phyloP scores from a whole-genome alignment of 257 asterid species.

The Penstemon newberryi region DNA sequence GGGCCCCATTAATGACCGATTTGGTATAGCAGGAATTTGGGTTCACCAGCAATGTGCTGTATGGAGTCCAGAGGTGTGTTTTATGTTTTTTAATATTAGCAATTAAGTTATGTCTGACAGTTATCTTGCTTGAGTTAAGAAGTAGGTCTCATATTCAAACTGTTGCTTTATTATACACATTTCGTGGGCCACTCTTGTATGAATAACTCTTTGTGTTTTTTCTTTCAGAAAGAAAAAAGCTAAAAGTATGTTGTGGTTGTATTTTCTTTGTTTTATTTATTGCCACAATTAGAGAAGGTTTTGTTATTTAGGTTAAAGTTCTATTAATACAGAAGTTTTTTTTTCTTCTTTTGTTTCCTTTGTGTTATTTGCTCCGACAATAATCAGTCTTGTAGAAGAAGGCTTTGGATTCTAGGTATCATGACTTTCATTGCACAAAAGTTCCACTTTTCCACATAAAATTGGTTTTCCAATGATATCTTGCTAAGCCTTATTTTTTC shows the following conservation, averaged over 20 bases:
- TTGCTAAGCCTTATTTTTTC: neutral
- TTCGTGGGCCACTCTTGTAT: conserved; percentile 3
- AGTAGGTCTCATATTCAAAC: conserved; percentile 10
- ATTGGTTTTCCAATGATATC: neutral
- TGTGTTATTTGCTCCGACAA: no score
- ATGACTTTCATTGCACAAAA: neutral
- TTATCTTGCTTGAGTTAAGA: conserved; percentile 12
- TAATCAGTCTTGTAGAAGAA: neutral
- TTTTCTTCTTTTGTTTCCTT: neutral
- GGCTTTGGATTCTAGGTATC: neutral
- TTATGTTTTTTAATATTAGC: conserved; percentile 11
- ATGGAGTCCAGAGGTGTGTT: conserved; percentile 98
- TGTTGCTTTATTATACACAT: conserved; percentile 19
- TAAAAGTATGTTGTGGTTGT: neutral
- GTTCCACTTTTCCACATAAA: neutral
- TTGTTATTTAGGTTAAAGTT: neutral
- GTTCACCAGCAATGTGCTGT: conserved; percentile 99
- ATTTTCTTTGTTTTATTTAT: neutral
- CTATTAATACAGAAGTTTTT: neutral
- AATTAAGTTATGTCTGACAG: conserved; percentile 9
- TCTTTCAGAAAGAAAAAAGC: conserved; percentile 13
- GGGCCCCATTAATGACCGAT: conserved; percentile 94
- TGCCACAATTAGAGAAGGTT: neutral
- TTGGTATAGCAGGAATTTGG: conserved; percentile 98
- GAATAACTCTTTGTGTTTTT: conserved; percentile 1